These are phyloP conservation scores for Draba incana DNA, from an alignment of 345 rosid genomes.

Conservation along the genomic window DNA sequence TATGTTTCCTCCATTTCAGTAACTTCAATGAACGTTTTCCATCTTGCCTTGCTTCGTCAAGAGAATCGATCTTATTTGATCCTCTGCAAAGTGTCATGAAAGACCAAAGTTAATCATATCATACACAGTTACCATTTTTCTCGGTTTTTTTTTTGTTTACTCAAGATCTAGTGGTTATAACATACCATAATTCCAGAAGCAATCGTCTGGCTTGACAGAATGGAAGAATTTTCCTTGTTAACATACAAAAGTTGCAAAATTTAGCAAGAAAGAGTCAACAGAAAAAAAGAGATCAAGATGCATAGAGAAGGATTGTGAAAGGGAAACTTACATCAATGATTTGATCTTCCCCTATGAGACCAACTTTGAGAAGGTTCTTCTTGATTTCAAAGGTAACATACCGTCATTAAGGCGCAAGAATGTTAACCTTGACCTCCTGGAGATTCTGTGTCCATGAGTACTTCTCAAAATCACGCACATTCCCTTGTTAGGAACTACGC, in stretches of 20 bases:
- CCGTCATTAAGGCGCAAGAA: constrained; percentile 75
- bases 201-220: constrained; percentile 76
- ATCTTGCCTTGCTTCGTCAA: constrained; percentile 88
- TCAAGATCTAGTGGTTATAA: not conserved
- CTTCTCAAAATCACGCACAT: constrained; percentile 83
- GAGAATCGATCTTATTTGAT: constrained; percentile 50
- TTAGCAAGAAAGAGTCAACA: not conserved
- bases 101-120: not conserved
- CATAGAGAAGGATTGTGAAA: not conserved
- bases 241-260: not conserved
- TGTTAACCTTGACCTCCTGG: constrained; percentile 68
- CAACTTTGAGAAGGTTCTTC: constrained; percentile 83
- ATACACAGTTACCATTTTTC: not conserved
- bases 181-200: constrained; percentile 91
- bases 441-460: constrained; percentile 92
- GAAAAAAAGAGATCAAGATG: not conserved
- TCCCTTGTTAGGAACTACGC: constrained; percentile 85
- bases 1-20: too few relatives aligned
- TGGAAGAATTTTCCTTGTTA: constrained; percentile 68
- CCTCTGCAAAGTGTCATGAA: constrained; percentile 28
- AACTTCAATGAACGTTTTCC: constrained; percentile 33
- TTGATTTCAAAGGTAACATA: constrained; percentile 74
- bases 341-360: constrained; percentile 82
- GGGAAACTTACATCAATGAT: constrained; percentile 64
- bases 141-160: not conserved